A percentile compares a stretch with the other conserved stretches of the same genome.
phyloP scores from a whole-genome alignment of 1,284 basidiomycete species.

The Trichosporon sp. region DNA sequence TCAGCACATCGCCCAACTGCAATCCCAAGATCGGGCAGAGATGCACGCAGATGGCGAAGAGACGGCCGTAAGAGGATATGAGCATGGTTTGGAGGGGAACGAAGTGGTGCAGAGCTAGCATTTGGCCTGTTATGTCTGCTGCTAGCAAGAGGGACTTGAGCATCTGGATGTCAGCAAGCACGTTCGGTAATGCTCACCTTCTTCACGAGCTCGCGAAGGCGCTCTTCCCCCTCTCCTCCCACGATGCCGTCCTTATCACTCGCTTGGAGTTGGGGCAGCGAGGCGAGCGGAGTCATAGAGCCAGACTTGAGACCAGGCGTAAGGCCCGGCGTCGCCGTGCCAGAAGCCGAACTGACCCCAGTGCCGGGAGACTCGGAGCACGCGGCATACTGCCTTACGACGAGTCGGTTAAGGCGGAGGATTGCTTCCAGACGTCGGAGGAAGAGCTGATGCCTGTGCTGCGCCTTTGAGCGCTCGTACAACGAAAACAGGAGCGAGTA shows the following conservation, averaged over 20 bases:
- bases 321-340: not conserved
- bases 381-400: not conserved
- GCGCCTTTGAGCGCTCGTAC: slow-evolving; percentile 30
- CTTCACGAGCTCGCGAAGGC: not conserved
- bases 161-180: slow-evolving; percentile 28
- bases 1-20: not conserved
- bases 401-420: slow-evolving; percentile 23
- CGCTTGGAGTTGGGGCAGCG: too few species aligned
- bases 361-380: not conserved
- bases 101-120: slow-evolving; percentile 42
- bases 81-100: slow-evolving; percentile 47
- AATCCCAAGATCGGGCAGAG: slow-evolving; percentile 18
- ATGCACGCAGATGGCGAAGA: slow-evolving; percentile 36
- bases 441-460: slow-evolving; percentile 43
- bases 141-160: slow-evolving; percentile 29
- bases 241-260: not conserved
- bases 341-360: not conserved
- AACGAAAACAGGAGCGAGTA: slow-evolving; percentile 31
- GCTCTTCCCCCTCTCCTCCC: not conserved
- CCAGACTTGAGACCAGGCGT: not conserved
- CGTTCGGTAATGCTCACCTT: not conserved
- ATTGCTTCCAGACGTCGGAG: slow-evolving; percentile 31
- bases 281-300: not conserved
- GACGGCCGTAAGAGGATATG: slow-evolving; percentile 41
- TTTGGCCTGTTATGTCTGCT: slow-evolving; percentile 16